Conservation (phyloP, 1,284 basidiomycete species). For the Fomitopsis palustris region DNA sequence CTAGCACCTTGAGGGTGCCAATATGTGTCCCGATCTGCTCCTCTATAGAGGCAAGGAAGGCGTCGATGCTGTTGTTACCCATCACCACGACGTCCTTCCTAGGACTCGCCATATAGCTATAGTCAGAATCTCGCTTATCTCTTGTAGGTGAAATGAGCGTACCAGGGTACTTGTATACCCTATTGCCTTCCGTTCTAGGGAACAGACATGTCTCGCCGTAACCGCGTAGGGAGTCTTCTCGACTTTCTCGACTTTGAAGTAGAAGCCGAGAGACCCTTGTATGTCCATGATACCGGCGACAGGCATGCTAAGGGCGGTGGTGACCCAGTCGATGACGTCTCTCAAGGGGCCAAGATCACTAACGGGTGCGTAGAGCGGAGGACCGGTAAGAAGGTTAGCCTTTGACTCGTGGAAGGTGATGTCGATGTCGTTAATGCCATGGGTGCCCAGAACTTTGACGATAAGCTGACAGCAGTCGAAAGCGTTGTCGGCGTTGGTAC, state of each 20-base stretch:
- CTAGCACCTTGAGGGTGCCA: constrained; percentile 4
- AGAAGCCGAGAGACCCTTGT: constrained; percentile 32
- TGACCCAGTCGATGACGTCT: constrained; percentile 19
- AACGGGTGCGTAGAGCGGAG: constrained; percentile 8
- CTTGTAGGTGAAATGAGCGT: neutral
- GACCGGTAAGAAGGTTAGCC: neutral
- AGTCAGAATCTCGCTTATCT: neutral
- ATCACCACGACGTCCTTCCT: constrained; percentile 24
- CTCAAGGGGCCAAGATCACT: constrained; percentile 8
- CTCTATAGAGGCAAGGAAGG: constrained; percentile 10
- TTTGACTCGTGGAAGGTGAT: constrained; percentile 20
- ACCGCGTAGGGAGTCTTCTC: constrained; percentile 21
- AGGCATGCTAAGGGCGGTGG: constrained; percentile 23
- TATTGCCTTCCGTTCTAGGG: constrained; percentile 14
- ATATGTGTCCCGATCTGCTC: constrained; percentile 9
- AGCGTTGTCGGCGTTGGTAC: constrained; percentile 23
- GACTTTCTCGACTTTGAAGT: constrained; percentile 22
- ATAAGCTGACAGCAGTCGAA: neutral
- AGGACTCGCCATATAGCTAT: constrained; percentile 6
- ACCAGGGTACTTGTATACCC: constrained; percentile 11
- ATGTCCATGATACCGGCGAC: constrained; percentile 15
- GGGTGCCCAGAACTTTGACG: constrained; percentile 17
- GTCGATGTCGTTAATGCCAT: constrained; percentile 20
- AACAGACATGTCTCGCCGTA: constrained; percentile 28
- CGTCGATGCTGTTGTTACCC: constrained; percentile 18